Evolutionary conservation across 2,329 filamentous ascomycete species (phyloP), one percentile per base, ranked within the genome.

Genomic region (Juglanconis oblonga): DNA sequence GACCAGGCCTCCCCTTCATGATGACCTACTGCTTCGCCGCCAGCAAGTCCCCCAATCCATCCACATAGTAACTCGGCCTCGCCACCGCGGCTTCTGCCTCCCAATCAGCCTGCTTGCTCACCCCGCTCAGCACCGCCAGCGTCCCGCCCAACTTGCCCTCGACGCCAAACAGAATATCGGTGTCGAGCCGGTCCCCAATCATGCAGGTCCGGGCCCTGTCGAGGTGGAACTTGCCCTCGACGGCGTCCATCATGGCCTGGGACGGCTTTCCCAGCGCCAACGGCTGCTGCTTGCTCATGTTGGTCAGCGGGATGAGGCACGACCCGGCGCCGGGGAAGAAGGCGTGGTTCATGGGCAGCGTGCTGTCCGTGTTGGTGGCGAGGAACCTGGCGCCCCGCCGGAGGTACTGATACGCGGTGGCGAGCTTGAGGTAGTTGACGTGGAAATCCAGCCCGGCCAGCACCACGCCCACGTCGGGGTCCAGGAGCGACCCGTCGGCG

Each of bases 211-310:
- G 87, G 62, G 82, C 85, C 42, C 93, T 85, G 73, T 98, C 88
- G 57, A 99, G 89, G 66, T 90, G 83, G 74, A 98, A 97, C 75
- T 96, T 97, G 61, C 94, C 94, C 79, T 98, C 94, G 59, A 99
- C 90, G 3, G 95, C 92, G 73, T 98, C 94, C 94, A 99, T 97
- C 95, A 99, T 99, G 4, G 94, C 94, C 78, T 97, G 92, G 72
- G 92, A 97, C 3, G 95, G 95, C 78, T 99, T 99, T 0, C 95
- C 95, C 45, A 98, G 78, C 3, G 91, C 87, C 36, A 92, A 76
- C 1, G 95, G 94, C 68, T 89, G 81, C 71, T 85, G 76, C 17
- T 80, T 81, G 4, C 84, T 80, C 80, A 91, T 91, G 72, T 89
- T 89, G 57, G 88, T 81, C 62, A 99, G 76, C 2, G 92, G 91